These are phyloP conservation scores for Leccinum variicolor DNA, from an alignment of 768 basidiomycete species.

Conservation along the genomic window DNA sequence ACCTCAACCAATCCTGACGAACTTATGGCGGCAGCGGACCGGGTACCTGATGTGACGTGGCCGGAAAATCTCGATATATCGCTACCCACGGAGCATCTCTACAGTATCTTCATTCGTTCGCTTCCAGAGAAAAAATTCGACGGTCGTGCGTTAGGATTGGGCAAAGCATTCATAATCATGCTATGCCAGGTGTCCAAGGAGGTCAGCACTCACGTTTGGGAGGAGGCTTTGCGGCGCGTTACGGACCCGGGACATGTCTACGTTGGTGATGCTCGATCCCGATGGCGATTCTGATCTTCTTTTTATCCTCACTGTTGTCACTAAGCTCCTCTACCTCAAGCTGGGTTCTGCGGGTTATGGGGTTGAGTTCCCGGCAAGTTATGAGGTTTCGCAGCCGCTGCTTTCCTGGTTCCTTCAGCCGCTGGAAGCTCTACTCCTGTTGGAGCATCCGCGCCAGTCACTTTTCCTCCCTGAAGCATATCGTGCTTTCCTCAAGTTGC, in stretches of 20 bases:
- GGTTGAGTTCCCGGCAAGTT: background rate
- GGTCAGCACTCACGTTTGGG: background rate
- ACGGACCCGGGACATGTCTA: no score
- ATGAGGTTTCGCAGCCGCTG: background rate
- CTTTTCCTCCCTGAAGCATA: constrained; percentile 2
- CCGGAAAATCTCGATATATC: constrained; percentile 11
- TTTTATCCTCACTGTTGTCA: background rate
- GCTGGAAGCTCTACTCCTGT: background rate
- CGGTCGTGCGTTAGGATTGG: background rate
- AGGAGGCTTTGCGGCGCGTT: background rate
- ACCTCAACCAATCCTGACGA: constrained; percentile 16
- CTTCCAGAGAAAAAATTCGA: background rate
- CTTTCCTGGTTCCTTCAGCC: constrained; percentile 4
- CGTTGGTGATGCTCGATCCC: background rate
- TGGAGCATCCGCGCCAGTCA: background rate
- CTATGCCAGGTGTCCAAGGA: background rate
- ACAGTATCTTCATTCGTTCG: constrained; percentile 1
- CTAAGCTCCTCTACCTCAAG: constrained; percentile 1
- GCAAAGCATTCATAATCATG: constrained; percentile 6
- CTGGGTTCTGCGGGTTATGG: background rate
- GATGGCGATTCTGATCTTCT: background rate
- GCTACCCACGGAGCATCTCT: background rate
- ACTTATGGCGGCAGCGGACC: constrained; percentile 7
- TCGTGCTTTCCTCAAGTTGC: background rate
- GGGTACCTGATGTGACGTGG: constrained; percentile 18